Conservation (phyloP, 306 rosid species). For the Quercus gilva region DNA sequence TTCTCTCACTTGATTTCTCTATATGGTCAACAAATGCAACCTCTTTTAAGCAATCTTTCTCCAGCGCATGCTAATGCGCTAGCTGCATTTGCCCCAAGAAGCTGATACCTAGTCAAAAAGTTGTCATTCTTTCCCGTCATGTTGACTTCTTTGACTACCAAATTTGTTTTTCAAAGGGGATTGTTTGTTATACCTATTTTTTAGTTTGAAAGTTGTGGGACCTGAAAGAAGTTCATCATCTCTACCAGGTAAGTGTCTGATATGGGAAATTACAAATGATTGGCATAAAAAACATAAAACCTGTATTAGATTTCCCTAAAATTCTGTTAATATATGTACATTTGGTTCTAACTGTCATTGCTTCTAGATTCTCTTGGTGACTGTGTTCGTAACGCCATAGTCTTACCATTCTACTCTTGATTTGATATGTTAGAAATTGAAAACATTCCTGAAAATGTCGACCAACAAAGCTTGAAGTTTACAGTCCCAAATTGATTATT, state of each 20-base stretch:
- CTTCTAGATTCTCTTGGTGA: not conserved
- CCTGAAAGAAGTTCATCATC: conserved; percentile 21
- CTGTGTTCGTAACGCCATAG: not conserved
- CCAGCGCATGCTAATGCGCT: conserved; percentile 85
- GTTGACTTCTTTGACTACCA: conserved; percentile 10
- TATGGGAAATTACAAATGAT: conserved; percentile 14
- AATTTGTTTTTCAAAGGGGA: conserved; percentile 23
- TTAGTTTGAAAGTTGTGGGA: conserved; percentile 22
- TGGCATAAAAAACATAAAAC: not conserved
- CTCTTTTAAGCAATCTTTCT: conserved; percentile 77
- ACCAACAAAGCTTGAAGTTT: not conserved
- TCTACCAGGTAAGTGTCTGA: conserved; percentile 35
- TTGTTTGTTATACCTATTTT: conserved; percentile 19
- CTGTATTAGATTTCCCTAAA: not conserved
- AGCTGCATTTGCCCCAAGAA: conserved; percentile 72
- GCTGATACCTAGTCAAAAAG: conserved; percentile 38
- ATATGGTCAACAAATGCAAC: conserved; percentile 93
- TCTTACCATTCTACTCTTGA: not conserved
- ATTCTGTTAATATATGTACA: conserved; percentile 4
- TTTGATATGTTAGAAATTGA: conserved; percentile 7
- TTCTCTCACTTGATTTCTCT: conserved; percentile 82
- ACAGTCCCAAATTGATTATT: not conserved
- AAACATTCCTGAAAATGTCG: not conserved
- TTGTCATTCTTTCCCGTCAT: conserved; percentile 9
- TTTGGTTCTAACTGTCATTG: not conserved